Base-by-base conservation (phyloP, 768 basidiomycete genomes). In the Tubosaeta sp. region DNA sequence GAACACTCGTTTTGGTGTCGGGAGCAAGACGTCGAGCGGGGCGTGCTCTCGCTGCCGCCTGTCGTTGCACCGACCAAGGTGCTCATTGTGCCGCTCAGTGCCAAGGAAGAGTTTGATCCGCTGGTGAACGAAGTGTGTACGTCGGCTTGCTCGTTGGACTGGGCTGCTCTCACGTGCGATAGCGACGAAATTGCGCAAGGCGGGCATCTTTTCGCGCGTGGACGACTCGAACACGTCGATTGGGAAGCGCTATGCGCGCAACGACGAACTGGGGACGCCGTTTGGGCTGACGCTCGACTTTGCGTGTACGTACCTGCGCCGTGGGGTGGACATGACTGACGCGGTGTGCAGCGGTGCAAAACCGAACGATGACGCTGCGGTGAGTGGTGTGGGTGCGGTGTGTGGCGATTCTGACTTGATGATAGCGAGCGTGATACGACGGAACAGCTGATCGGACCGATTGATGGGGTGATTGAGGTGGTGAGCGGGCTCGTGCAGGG, bases 181-280 rank as follows among this genome's bases (percentile, higher is more conserved):
- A 96, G 94, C 94, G 43, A 76, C 81, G 30, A 90, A 94, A 67
- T 75, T 98, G 63, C 87, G 96, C 58, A 79, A 79, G 64, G 87
- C 86, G 8, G 95, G 96, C 54, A 80, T 98, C 47, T 91, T 93
- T 65, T 86, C 90, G 43, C 82, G 94, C 46, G 94, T 98, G 3
- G 96, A 98, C 67, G 95, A 98, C 66, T 98, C 94, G 21, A 90
- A 87, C 60, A 85, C 88, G 30, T 87, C 91, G 8, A 98, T 98
- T 64, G 96, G 96, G 36, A 94, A 90, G 73, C 92, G 95, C 13
- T 98, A 98, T 71, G 84, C 96, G 12, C 83, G 96, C 52, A 99
- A 98, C 71, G 96, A 99, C 71, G 96, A 98, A 72, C 80, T 99
- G 40, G 96, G 96, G 56, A 98, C 96, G 27, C 96, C 96, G 2